Base-by-base conservation (phyloP, 179 eudicot genomes). In the Drosera spatulata region DNA sequence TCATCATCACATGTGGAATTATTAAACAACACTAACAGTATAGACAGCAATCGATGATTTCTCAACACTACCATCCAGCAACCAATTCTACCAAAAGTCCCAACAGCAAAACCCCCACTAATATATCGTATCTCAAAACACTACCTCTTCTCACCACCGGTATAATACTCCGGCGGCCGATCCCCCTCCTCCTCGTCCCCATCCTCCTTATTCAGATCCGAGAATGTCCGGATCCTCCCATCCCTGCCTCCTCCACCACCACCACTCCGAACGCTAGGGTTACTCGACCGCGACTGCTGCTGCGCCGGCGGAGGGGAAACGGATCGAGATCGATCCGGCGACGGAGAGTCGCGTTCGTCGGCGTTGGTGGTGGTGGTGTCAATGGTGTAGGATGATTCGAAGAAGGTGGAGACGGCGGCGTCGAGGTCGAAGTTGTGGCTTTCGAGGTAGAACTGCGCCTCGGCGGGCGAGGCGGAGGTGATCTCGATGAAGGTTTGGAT, bases 121-220 rank as follows among this genome's bases (percentile, higher is more conserved):
- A 0, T 9, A 7, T 4, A 51, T 7, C 38, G 37, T n/a, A 14
- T n/a, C 55, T n/a, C 7, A 11, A 51, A 51, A 14, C 2, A 50
- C 8, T 58, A 86, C 96, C 96, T 87, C 71, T 82, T 87, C 59
- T 82, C 72, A 15, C 91, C 91, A 70, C 91, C 96, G 56, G 88
- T 77, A 65, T 79, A 77, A 69, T 82, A 80, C 73, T 85, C 84
- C 64, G 77, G 71, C 10, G 83, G 82, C 50, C 64, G 79, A 70
- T 80, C 85, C 45, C 80, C 62, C 58, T 85, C 91, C 10, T 68
- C 61, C 15, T 61, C 87, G n/a, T 59, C 76, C 6, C 49, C 56
- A 41, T 64, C 67, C 13, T 55, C 59, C 57, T 71, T 73, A 71
- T 80, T 79, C 64, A 87, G 76, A 80, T 87, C 91, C 9, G 88